Base-by-base conservation (phyloP, 352 stramenopile genomes). In the Phytophthora fragariaefolia region DNA sequence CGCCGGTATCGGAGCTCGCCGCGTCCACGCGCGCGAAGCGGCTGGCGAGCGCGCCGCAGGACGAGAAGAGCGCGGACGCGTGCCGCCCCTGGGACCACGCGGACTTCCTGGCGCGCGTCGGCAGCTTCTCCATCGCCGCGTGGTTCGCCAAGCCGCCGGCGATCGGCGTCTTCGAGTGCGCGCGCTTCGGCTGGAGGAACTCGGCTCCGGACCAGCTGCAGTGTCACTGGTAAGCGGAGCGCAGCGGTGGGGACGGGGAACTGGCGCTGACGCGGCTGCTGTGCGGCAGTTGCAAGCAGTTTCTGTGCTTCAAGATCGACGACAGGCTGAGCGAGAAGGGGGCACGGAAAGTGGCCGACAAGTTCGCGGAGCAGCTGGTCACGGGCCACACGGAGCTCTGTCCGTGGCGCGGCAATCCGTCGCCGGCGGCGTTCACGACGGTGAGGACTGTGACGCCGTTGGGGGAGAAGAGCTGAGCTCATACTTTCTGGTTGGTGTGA, bases 121-220 rank as follows among this genome's bases (percentile, higher is more conserved):
- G 68, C 50, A 90, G 63, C 49, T 92, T 89, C 58, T 66, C 58
- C 23, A 81, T 86, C 45, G 78, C 50, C 34, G 82, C 68, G 36
- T 92, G 83, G 83, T 89, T 89, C 28, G 83, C 79, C 17, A 92
- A 92, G 43, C 83, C 81, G 27, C 65, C 68, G 1, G 26, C 30
- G 12, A 82, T 92, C 56, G 77, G 52, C 27, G 67, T 66, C 9
- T 77, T 90, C 22, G 72, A 63, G 28, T 87, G 80, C 46, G 77
- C 81, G 53, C 81, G 80, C 26, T 58, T 81, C 58, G 83, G 83
- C 13, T 92, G 81, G 81, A 56, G 30, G 18, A 88, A 92, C 59
- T 74, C 64, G 5, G 58, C 54, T 23, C 36, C 63, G 6, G 81
- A 92, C 50, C 57, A 83, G 58, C 68, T 92, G 28, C 46, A 67